Evolutionary conservation across 129 eudicot genomes (phyloP), one percentile per base, ranked within the genome.

Genomic region (Ambrosia artemisiifolia): DNA sequence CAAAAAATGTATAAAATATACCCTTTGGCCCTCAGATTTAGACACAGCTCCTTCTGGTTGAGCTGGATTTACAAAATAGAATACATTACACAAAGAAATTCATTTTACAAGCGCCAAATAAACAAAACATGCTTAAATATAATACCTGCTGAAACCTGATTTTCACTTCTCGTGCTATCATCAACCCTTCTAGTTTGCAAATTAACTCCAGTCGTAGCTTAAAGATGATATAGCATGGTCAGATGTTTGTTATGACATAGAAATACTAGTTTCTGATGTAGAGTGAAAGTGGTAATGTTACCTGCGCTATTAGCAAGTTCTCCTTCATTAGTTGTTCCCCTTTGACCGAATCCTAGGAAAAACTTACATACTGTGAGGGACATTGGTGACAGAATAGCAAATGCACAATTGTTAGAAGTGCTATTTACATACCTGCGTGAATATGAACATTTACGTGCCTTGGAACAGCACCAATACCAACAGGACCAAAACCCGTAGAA

Each of bases 391-490:
- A 11, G 24, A 50, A 12, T 7, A 49, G 35, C 47, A 40, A 33
- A 47, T 44, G 24, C 12, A 28, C 11, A 35, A 36, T 33, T 51
- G 3, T 6, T 55, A 65, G 11, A 79, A 51, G 44, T 28, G 43
- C 8, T 1, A 47, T 36, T 63, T 36, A 49, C 79, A 65, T 79
- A 93, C 98, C 97, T 7, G 98, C 78, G 76, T 91, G 96, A 63
- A 95, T 86, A 74, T 95, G 99, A 68, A 95, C 88, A 70, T 95
- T 95, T 51, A 95, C 82, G 79, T 95, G 82, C 73, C 99, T 85
- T 49, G 96, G 87, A 71, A 81, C 81, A 44, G 74, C 74, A 63
- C 88, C 91, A 66, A 79, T 61, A 18, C 89, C 91, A 83, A 85
- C 71, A 34, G 97, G 85, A 53, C 88, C 89, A 35, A 82, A 77